A percentile compares a stretch with the other conserved stretches of the same genome.
These are phyloP conservation scores for Mycosarcoma maydis DNA, from an alignment of 1,284 basidiomycete genomes.

Conservation along the genomic window DNA sequence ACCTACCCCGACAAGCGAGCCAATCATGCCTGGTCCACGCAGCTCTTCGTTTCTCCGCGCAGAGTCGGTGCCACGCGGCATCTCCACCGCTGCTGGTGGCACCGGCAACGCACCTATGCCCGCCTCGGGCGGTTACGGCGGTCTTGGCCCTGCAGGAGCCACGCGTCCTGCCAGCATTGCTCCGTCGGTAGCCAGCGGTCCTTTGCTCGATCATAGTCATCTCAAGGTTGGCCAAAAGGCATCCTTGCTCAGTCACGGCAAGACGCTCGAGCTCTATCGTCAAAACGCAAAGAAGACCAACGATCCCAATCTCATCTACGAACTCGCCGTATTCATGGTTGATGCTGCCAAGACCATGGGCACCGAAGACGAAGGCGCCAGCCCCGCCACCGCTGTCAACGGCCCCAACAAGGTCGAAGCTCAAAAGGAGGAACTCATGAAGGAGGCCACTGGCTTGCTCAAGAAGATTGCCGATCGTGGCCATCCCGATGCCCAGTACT, in stretches of 20 bases:
- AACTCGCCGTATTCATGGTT: constrained; percentile 98
- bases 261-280: constrained; percentile 94
- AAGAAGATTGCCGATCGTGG: constrained; percentile 92
- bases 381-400: constrained; percentile 23
- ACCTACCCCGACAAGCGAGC: constrained; percentile 10
- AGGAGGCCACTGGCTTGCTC: constrained; percentile 87
- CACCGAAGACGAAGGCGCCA: constrained; percentile 28
- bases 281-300: constrained; percentile 98
- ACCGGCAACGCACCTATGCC: constrained; percentile 56
- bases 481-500: constrained; percentile 93
- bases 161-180: constrained; percentile 58
- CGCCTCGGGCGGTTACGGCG: constrained; percentile 28
- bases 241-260: constrained; percentile 89
- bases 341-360: constrained; percentile 74
- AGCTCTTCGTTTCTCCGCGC: constrained; percentile 25
- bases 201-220: constrained; percentile 88
- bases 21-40: constrained; percentile 11
- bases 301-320: constrained; percentile 96
- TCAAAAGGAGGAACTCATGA: constrained; percentile 74
- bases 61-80: constrained; percentile 33
- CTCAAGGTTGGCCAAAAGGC: constrained; percentile 91
- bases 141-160: constrained; percentile 46
- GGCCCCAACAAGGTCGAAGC: constrained; percentile 39
- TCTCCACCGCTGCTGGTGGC: constrained; percentile 54
- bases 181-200: constrained; percentile 46